Base-by-base conservation (phyloP, 495 filamentous ascomycete genomes). In the Hypoxylon trugodes region DNA sequence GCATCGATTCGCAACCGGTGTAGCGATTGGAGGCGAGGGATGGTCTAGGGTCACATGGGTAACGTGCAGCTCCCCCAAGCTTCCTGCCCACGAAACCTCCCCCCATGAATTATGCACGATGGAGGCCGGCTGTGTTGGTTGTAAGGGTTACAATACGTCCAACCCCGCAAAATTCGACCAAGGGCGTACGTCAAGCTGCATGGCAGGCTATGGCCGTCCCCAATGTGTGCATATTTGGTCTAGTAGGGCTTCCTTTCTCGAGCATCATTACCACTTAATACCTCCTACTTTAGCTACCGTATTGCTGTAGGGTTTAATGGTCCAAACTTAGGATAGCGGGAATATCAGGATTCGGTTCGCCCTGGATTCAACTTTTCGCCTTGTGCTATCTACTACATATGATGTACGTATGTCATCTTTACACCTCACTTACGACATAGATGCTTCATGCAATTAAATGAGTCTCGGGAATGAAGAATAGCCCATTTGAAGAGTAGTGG, bases 11-110 rank as follows among this genome's bases (percentile, higher is more conserved):
- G 61, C 62, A n/a, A 66, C 61, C 68, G 67, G 65, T 72, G 67
- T 73, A 47, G 63, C 65, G 46, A 70, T 66, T 60, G 56, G 59
- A 41, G 46, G 54, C 30, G 43, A 64, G 48, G 50, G 50, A 62
- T 64, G 42, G 69, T n/a, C 56, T 49, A 18, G 38, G 68, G 70
- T 73, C 61, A 66, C 70, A 70, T 69, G 70, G 64, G 64, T 62
- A 63, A 64, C 43, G 53, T 68, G 64, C 58, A 66, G 65, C 38
- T 32, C n/a, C n/a, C n/a, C n/a, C 30, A 65, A 58, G 58, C 43
- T 16, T 53, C 40, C 54, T 33, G 48, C 42, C 47, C 41, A 36
- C 49, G 19, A 48, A 59, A 48, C 37, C 25, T 49, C 46, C 26
- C 61, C 26, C 61, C 42, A 50, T 41, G 28, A 41, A 25, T 6